Conservation (phyloP, 768 basidiomycete genomes). For the Suillus bovinus region DNA sequence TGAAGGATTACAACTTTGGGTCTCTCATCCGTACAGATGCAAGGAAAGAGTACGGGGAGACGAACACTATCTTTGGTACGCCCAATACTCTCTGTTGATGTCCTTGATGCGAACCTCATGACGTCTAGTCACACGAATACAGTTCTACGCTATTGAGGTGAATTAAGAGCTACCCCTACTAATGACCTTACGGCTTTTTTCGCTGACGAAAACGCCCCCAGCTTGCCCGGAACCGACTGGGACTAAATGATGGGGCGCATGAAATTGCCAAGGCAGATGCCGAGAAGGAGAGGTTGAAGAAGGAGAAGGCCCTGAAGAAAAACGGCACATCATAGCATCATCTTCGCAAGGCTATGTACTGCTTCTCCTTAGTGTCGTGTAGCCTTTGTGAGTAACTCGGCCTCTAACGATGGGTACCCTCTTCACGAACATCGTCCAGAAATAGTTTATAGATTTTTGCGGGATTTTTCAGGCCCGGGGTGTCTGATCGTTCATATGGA, state of each 20-base stretch:
- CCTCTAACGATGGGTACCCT: not conserved
- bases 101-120: conserved; percentile 14
- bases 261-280: conserved; percentile 74
- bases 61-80: conserved; percentile 91
- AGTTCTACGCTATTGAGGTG: conserved; percentile 96
- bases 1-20: conserved; percentile 96
- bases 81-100: not conserved
- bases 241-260: conserved; percentile 87
- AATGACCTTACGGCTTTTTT: not conserved
- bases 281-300: conserved; percentile 53
- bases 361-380: conserved; percentile 1
- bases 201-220: conserved; percentile 31
- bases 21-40: conserved; percentile 87
- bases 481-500: not conserved
- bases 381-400: conserved; percentile 5
- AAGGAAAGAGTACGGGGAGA: conserved; percentile 80
- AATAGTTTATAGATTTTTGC: not conserved
- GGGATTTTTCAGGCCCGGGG: not conserved
- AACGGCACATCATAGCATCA: conserved; percentile 28
- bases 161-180: conserved; percentile 10
- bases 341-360: not conserved
- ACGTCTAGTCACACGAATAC: conserved; percentile 24
- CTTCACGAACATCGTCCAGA: not conserved
- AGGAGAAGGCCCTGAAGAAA: conserved; percentile 45
- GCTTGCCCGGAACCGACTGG: conserved; percentile 90